A percentile compares a stretch with the other conserved stretches of the same genome.
Evolutionary conservation across 2,329 filamentous ascomycete species (phyloP).

Genomic region (Trichoderma breve): DNA sequence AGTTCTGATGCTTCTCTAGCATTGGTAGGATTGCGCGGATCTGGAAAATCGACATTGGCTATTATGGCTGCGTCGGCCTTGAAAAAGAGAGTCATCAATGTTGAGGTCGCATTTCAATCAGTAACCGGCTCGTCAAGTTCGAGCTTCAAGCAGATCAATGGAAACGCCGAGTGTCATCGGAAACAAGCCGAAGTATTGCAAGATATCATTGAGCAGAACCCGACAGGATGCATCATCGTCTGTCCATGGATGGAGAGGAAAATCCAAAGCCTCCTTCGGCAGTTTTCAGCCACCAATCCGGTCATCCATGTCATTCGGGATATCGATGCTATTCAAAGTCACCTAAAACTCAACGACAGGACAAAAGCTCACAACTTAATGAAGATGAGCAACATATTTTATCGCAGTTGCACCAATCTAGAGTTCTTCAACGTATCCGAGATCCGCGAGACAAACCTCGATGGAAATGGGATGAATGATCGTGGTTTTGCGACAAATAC

Average conservation of each 20-base stretch:
- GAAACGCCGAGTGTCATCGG: background rate
- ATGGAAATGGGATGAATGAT: background rate
- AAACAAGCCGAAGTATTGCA: background rate
- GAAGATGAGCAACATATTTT: constrained; percentile 16
- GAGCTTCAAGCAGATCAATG: constrained; percentile 5
- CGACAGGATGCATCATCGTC: constrained; percentile 7
- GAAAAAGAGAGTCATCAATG: constrained; percentile 14
- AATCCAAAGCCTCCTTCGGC: background rate
- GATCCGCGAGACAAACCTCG: background rate
- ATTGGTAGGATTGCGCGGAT: constrained; percentile 3
- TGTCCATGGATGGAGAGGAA: constrained; percentile 18
- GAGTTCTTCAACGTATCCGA: constrained; percentile 16
- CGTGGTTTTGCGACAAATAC: background rate
- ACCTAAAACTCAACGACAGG: background rate
- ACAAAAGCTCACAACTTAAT: background rate
- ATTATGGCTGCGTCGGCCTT: constrained; percentile 10
- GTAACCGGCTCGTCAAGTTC: background rate
- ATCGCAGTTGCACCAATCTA: constrained; percentile 7
- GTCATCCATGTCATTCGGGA: constrained; percentile 6
- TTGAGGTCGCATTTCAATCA: constrained; percentile 4
- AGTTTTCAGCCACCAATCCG: constrained; percentile 12
- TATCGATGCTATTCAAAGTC: background rate
- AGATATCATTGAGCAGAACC: background rate
- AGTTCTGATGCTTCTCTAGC: constrained; percentile 4
- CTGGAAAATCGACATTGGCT: constrained; percentile 12